These are phyloP conservation scores for Entrophospora sp. DNA, from an alignment of 192 early-diverging fungal genomes.

Conservation along the genomic window DNA sequence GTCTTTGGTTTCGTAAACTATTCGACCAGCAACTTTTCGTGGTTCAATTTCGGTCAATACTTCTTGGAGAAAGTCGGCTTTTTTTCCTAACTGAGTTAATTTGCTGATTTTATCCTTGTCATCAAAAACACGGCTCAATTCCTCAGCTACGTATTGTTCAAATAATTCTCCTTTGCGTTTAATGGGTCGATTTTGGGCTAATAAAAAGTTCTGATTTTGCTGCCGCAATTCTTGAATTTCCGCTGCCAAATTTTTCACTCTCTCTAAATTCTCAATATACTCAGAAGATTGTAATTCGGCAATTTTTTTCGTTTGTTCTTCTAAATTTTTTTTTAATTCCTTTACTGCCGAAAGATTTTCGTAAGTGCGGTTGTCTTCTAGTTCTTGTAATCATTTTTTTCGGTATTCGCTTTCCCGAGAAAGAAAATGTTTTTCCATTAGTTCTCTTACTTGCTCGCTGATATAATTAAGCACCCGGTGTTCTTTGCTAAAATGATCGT, in stretches of 20 bases:
- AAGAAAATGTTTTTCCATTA: neutral
- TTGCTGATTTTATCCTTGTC: neutral
- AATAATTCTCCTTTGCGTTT: neutral
- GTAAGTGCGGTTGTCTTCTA: neutral
- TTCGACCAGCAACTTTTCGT: conserved; percentile 1
- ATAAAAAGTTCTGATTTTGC: neutral
- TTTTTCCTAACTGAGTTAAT: neutral
- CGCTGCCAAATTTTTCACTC: neutral
- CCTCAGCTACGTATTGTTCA: neutral
- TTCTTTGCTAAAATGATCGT: conserved; percentile 1
- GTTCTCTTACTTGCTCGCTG: neutral
- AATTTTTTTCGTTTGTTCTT: neutral
- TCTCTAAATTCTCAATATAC: neutral
- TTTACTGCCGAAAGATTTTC: neutral
- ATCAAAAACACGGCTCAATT: neutral
- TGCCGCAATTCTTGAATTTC: neutral
- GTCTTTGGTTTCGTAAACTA: neutral
- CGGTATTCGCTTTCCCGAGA: neutral
- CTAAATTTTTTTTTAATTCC: neutral
- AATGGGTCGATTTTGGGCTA: neutral
- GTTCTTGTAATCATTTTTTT: neutral
- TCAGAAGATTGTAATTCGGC: neutral
- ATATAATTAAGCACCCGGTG: neutral
- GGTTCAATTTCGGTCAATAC: conserved; percentile 1
- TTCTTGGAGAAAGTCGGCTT: conserved; percentile 3